phyloP scores from a whole-genome alignment of 768 basidiomycete species.

The Rhodotorula kratochvilovae region DNA sequence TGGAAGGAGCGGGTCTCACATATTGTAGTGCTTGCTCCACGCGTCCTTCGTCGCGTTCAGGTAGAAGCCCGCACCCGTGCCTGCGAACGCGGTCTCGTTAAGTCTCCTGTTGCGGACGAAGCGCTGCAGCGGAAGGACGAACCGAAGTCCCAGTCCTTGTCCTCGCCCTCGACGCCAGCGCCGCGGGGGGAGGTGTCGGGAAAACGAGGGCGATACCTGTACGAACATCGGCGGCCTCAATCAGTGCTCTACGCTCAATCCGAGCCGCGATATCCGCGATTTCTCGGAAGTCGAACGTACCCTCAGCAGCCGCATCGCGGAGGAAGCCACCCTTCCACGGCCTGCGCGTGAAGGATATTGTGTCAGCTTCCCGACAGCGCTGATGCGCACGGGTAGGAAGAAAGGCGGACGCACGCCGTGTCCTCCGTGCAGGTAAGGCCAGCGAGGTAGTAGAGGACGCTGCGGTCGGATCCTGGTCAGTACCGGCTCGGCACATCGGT shows the following conservation, averaged over 20 bases:
- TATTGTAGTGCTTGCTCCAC: slow-evolving; percentile 49
- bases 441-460: slow-evolving; percentile 75
- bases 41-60: slow-evolving; percentile 71
- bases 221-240: background rate
- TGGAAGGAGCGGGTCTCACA: too few species aligned
- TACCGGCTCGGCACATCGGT: background rate
- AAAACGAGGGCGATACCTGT: slow-evolving; percentile 79
- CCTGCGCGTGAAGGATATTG: slow-evolving; percentile 49
- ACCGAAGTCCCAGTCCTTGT: slow-evolving; percentile 78
- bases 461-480: background rate
- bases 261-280: background rate
- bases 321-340: slow-evolving; percentile 93
- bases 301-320: slow-evolving; percentile 70
- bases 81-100: background rate
- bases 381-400: background rate
- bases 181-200: slow-evolving; percentile 92
- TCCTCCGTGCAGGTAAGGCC: slow-evolving; percentile 86
- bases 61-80: slow-evolving; percentile 75
- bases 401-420: slow-evolving; percentile 61
- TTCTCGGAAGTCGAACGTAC: background rate
- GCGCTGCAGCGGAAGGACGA: too few species aligned
- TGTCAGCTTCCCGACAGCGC: background rate
- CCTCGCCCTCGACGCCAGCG: slow-evolving; percentile 59
- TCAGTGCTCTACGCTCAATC: too few species aligned
- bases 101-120: too few species aligned